Percentiles rank a stretch among this genome's conserved stretches.
Evolutionary conservation across 495 filamentous ascomycete genomes (phyloP).

Genomic region (Trichoderma orchidacearum): DNA sequence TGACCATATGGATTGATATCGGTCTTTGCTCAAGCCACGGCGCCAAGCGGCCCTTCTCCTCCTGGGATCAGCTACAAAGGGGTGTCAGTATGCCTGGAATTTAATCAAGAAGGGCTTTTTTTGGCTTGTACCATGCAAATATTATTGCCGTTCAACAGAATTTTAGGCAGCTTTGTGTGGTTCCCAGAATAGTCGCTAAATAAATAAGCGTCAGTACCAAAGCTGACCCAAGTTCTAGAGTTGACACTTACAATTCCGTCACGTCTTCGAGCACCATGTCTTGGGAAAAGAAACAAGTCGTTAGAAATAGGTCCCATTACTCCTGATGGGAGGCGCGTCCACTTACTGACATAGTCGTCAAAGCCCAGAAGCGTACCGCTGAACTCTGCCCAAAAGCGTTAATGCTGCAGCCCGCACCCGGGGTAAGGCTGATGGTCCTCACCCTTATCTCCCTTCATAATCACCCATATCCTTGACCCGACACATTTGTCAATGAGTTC

Average conservation of each 20-base stretch:
- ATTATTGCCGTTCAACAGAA: slow-evolving; percentile 95
- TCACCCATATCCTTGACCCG: slow-evolving; percentile 92
- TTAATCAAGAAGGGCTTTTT: neutral
- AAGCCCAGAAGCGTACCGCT: slow-evolving; percentile 86
- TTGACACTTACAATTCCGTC: slow-evolving; percentile 71
- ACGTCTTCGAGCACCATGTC: slow-evolving; percentile 98
- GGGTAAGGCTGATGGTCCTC: slow-evolving; percentile 3
- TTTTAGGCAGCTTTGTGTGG: slow-evolving; percentile 79
- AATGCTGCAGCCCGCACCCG: slow-evolving; percentile 1
- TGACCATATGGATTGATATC: too few relatives aligned
- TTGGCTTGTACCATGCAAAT: slow-evolving; percentile 88
- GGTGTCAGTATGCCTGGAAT: slow-evolving; percentile 4
- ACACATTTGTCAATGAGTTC: slow-evolving; percentile 98
- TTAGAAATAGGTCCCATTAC: slow-evolving; percentile 1
- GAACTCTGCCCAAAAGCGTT: slow-evolving; percentile 54
- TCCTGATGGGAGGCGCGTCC: neutral
- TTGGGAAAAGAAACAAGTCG: slow-evolving; percentile 28
- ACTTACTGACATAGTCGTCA: slow-evolving; percentile 99
- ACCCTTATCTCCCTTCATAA: slow-evolving; percentile 99
- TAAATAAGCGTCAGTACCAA: neutral
- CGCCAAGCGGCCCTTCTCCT: slow-evolving; percentile 57
- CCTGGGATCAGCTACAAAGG: slow-evolving; percentile 64
- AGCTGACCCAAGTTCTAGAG: neutral
- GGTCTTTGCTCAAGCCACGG: neutral
- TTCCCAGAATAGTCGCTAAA: slow-evolving; percentile 76